Base-by-base conservation (phyloP, 768 basidiomycete species). In the Leccinellum rugosiceps region DNA sequence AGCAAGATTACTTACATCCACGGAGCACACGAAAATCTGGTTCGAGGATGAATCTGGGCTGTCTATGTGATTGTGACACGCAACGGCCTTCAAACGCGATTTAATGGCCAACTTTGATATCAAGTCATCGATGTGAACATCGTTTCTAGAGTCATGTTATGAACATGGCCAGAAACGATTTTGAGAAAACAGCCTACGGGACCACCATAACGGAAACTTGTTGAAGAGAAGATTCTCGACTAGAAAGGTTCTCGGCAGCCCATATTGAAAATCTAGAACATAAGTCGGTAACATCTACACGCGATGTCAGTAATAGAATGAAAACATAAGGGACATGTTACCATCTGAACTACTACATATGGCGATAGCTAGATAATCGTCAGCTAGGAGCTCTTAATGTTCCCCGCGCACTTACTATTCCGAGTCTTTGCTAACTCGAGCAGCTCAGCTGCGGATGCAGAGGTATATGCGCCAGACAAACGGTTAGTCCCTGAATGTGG, bases 1-100 rank as follows among this genome's bases (percentile, higher is more conserved):
- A 35, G 31, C 44, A n/a, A 59, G 56, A 28, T 46, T 61, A 60
- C 76, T 69, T 58, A 77, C 82, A 49, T 74, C 70, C 5, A 75
- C 68, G 23, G 76, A 67, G n/a, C 73, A 72, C 38, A 83, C 66
- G 44, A 80, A 63, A 19, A 80, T 69, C 56, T 78, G 75, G 38
- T 68, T 57, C 13, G 56, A 28, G 64, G 53, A 58, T 31, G 60
- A 53, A 51, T 67, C 65, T n/a, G 56, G 59, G 26, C 49, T 55
- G 23, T 70, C 58, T 43, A 23, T 47, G 21, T 44, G 49, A 35
- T 46, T 30, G 31, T 59, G 46, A 30, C 63, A 70, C 45, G 58
- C 55, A 43, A 49, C 51, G 17, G 62, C 56, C 30, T 32, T 67
- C 58, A 68, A 57, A 45, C 26, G 43, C 58, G 66, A 68, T 38